A percentile compares a stretch with the other conserved stretches of the same genome.
Conservation (phyloP, 73 alveolate genomes). For the Symbiodinium pilosum region DNA sequence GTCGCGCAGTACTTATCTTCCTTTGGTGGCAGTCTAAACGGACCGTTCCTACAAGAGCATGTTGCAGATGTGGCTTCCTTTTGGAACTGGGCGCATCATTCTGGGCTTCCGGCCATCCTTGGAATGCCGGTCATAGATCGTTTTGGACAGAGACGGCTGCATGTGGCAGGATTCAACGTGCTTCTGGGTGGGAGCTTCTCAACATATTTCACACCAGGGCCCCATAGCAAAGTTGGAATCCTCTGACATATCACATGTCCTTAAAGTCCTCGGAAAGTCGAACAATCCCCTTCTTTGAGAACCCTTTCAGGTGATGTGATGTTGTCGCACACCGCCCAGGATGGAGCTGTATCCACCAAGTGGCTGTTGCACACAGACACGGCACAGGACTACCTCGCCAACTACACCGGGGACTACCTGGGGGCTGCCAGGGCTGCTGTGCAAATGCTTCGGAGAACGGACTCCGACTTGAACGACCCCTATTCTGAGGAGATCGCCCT, state of each 20-base stretch:
- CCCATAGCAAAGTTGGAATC: too few species aligned
- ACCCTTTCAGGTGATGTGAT: conserved; percentile 56
- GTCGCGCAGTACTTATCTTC: background rate
- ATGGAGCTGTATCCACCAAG: background rate
- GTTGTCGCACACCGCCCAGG: conserved; percentile 37
- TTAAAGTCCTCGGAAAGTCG: too few species aligned
- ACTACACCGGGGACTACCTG: background rate
- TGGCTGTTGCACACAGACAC: conserved; percentile 3
- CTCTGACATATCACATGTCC: too few species aligned
- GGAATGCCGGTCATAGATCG: background rate
- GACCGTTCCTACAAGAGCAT: conserved; percentile 59
- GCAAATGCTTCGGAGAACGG: background rate
- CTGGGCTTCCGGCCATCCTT: background rate
- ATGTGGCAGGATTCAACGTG: conserved; percentile 52
- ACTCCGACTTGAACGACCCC: conserved; percentile 22
- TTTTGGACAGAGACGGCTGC: conserved; percentile 1
- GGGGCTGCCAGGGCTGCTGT: background rate
- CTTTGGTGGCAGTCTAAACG: conserved; percentile 15
- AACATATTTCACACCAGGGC: too few species aligned
- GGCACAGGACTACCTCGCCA: background rate
- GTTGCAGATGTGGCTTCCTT: conserved; percentile 58
- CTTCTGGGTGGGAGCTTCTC: too few species aligned
- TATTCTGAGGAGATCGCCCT: conserved; percentile 21
- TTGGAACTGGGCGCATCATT: conserved; percentile 5
- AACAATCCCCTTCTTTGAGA: too few species aligned